Evolutionary conservation across 2,329 filamentous ascomycete species (phyloP), one percentile per base, ranked within the genome.

Genomic region (Cordyceps militaris): DNA sequence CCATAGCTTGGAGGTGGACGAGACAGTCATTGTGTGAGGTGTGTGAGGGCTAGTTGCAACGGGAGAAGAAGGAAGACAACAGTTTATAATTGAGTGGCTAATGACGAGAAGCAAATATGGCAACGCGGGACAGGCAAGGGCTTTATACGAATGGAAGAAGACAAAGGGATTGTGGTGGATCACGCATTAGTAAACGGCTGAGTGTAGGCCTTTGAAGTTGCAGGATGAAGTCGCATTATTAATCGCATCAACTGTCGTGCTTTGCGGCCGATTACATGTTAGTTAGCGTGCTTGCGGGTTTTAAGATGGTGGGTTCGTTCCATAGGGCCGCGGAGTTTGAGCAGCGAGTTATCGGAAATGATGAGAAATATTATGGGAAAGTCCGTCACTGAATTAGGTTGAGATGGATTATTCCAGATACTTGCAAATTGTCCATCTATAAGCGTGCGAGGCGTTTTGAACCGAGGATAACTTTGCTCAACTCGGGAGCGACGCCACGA

Each of bases 1-100:
- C 53, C 53, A 56, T 11, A 56, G 30, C n/a, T 42, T 56, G 34
- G 53, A 56, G 23, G 32, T 11, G 40, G 40, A n/a, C 3, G 34
- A 56, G 24, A n/a, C 53, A 51, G 68, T 60, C 21, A 63, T 65
- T 21, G 44, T 40, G 44, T 38, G 30, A 21, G 14, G n/a, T 9
- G 40, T 16, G 32, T 19, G 21, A 10, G 21, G 13, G 21, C 19
- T 24, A 36, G 5, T 47, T 19, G 14, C 11, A 46, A 21, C 8
- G 28, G 21, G 26, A 19, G n/a, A 38, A 19, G 50, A 24, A 23
- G 23, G n/a, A 52, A 23, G 34, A 8, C 9, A 6, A 36, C 13
- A 16, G 4, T 19, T 38, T 16, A 9, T 38, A 21, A 19, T 16
- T 47, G 32, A n/a, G 26, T 42, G 23, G 16, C 13, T 30, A 19